Conservation (phyloP, 352 stramenopile genomes). For the Globisporangium cystogenes region DNA sequence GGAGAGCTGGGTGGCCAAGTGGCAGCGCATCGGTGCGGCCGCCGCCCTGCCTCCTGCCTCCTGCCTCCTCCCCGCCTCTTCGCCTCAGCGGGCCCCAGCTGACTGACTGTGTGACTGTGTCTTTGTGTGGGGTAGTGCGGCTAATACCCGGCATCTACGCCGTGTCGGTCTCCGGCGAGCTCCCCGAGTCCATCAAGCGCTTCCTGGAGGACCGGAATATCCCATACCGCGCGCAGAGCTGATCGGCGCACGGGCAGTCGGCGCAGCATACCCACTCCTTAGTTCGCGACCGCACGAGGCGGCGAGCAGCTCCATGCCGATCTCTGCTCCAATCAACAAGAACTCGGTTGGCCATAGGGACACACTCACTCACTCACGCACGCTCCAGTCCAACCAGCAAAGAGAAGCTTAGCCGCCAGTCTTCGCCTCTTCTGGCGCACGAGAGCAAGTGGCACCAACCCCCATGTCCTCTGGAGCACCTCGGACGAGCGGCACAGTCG, state of each 20-base stretch:
- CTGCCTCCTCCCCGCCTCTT: not conserved
- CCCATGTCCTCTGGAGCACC: not conserved
- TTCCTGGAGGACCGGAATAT: conserved; percentile 88
- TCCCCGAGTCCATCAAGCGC: conserved; percentile 85
- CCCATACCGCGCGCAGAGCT: conserved; percentile 74
- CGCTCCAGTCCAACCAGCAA: no score
- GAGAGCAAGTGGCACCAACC: not conserved
- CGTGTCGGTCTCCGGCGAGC: conserved; percentile 79
- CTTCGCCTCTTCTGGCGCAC: no score
- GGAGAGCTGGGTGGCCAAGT: conserved; percentile 89
- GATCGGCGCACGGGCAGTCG: conserved; percentile 5
- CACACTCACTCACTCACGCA: not conserved
- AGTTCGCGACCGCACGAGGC: not conserved
- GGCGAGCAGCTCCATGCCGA: not conserved
- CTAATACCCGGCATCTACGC: conserved; percentile 84
- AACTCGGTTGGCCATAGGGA: not conserved
- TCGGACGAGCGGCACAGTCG: not conserved
- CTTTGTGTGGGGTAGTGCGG: conserved; percentile 35
- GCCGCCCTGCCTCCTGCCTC: no score
- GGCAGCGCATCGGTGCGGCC: conserved; percentile 77
- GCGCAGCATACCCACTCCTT: not conserved
- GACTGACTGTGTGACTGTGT: not conserved
- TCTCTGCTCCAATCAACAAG: not conserved
- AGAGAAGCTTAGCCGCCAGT: no score
- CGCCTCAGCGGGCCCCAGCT: not conserved